phyloP scores from a whole-genome alignment of 2,329 filamentous ascomycete species.

The Ophiostoma sp. region DNA sequence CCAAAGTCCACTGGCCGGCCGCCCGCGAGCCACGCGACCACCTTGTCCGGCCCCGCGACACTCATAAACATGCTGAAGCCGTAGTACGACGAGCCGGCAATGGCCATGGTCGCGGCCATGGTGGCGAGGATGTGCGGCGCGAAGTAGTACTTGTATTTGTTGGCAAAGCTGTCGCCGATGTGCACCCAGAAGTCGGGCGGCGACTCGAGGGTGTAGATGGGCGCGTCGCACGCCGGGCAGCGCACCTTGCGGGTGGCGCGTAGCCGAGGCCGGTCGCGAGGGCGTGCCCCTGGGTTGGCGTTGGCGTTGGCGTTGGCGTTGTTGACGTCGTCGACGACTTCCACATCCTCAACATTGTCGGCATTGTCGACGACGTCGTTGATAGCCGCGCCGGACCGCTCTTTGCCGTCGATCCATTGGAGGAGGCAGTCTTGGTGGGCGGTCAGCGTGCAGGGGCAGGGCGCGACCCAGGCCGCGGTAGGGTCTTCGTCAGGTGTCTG shows the following conservation, averaged over 20 bases:
- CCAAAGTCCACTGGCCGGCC: not conserved
- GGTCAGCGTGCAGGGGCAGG: conserved; percentile 83
- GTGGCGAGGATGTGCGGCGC: conserved; percentile 61
- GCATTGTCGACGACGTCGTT: not conserved
- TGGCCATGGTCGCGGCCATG: conserved; percentile 47
- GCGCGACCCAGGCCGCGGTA: conserved; percentile 65
- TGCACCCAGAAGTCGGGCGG: conserved; percentile 69
- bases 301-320: conserved; percentile 33
- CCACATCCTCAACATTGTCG: not conserved
- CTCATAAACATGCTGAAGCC: conserved; percentile 46
- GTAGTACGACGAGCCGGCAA: conserved; percentile 50
- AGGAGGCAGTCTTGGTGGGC: conserved; percentile 87
- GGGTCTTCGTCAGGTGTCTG: conserved; percentile 50
- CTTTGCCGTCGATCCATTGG: conserved; percentile 78
- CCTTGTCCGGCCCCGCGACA: conserved; percentile 47
- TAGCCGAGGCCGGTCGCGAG: not conserved
- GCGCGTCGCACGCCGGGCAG: conserved; percentile 85
- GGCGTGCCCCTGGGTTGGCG: no score
- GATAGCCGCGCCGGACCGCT: conserved; percentile 33
- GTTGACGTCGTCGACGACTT: conserved; percentile 21
- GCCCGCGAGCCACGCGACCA: conserved; percentile 38
- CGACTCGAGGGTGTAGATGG: conserved; percentile 64
- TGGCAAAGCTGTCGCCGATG: conserved; percentile 54
- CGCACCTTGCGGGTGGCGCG: conserved; percentile 47
- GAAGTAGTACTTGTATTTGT: conserved; percentile 44